Evolutionary conservation across 768 basidiomycete species (phyloP), one percentile per base, ranked within the genome.

Genomic region (Lyophyllum semitale): DNA sequence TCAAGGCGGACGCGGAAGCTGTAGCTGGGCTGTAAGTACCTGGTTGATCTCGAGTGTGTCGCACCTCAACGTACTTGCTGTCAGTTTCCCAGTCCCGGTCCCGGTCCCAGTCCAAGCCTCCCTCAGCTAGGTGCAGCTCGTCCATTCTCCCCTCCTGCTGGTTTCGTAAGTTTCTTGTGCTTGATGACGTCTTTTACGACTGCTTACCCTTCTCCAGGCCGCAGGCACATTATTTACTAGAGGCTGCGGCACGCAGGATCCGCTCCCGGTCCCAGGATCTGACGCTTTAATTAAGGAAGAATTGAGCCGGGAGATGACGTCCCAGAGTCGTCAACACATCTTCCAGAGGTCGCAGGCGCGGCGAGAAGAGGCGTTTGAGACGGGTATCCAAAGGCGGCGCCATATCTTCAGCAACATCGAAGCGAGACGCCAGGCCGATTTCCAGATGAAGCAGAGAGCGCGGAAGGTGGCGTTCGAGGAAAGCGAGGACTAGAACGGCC

Each of bases 371-470:
- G 35, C 8, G 8, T 58, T 58, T 23, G 27, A 53, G 22, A 26
- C 3, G 25, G 52, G 17, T 15, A 40, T 32, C 4, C 32, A 35
- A 23, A 30, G 20, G 12, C 47, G 57, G 20, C 35, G 35, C 17
- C 57, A 47, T 25, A 29, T 27, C n/a, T 58, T 54, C 57, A 50
- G 22, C 18, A 15, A 18, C 8, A 58, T 42, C 43, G 57, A 54
- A 38, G 32, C 25, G 26, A 48, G 38, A 32, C 57, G 57, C 6
- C 22, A 26, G 8, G 18, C 26, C 8, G 43, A 47, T 8, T 58
- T 54, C 25, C 42, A 44, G 26, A 47, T 25, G 17, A 13, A 40
- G n/a, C 57, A 58, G 23, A 32, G 35, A 12, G n/a, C 11, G 8
- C 30, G 51, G 22, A 48, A 53, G 17, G 27, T 15, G 5, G 4